These are phyloP conservation scores for Aspergillus ibericus DNA, from an alignment of 2,329 filamentous ascomycete genomes.

Conservation along the genomic window DNA sequence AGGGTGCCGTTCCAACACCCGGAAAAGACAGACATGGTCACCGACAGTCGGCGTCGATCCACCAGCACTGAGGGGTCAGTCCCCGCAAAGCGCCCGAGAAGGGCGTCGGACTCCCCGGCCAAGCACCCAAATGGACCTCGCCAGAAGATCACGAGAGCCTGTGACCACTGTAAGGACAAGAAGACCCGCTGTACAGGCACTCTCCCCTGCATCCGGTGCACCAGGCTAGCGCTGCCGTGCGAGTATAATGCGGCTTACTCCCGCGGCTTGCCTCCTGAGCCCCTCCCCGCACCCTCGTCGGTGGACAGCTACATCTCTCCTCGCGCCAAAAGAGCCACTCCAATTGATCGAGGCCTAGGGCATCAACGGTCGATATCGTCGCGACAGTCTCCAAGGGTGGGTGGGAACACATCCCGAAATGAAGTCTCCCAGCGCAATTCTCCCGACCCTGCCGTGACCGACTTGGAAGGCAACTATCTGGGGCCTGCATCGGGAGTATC, in stretches of 20 bases:
- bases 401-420: slow-evolving; percentile 8
- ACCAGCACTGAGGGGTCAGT: background rate
- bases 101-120: slow-evolving; percentile 23
- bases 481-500: slow-evolving; percentile 54
- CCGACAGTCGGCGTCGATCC: background rate
- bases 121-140: slow-evolving; percentile 25
- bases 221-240: slow-evolving; percentile 32
- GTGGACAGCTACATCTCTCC: no score
- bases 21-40: background rate
- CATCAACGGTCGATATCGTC: slow-evolving; percentile 6
- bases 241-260: slow-evolving; percentile 41
- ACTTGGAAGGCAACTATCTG: slow-evolving; percentile 57
- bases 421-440: slow-evolving; percentile 37
- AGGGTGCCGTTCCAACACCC: background rate
- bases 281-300: slow-evolving; percentile 25
- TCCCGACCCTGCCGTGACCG: slow-evolving; percentile 49
- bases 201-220: slow-evolving; percentile 37
- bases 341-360: slow-evolving; percentile 1
- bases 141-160: slow-evolving; percentile 41
- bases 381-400: slow-evolving; percentile 4
- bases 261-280: slow-evolving; percentile 37
- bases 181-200: slow-evolving; percentile 42
- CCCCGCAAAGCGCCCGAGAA: slow-evolving; percentile 29
- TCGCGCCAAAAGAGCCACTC: slow-evolving; percentile 1
- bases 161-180: slow-evolving; percentile 41